Conservation (phyloP, 495 filamentous ascomycete species). For the Xylaria longipes region DNA sequence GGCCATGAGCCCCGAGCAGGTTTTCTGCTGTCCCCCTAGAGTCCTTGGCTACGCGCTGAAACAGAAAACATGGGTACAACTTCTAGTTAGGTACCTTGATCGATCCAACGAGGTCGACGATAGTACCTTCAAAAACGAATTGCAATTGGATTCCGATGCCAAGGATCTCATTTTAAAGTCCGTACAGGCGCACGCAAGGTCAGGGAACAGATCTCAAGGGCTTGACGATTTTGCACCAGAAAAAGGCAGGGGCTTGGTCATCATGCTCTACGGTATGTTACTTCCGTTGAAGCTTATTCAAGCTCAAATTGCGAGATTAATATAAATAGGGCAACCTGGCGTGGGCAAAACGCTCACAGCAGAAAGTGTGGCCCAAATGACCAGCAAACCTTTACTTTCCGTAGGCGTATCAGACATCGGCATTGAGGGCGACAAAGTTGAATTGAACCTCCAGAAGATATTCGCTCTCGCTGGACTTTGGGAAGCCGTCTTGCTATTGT, state of each 20-base stretch:
- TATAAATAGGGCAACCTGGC: slow-evolving; percentile 16
- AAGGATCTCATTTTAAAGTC: slow-evolving; percentile 32
- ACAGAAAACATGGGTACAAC: slow-evolving; percentile 38
- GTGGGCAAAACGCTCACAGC: slow-evolving; percentile 28
- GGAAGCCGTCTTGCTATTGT: slow-evolving; percentile 41
- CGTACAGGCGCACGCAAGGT: slow-evolving; percentile 26
- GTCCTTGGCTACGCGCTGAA: slow-evolving; percentile 35
- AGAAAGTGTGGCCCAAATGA: slow-evolving; percentile 33
- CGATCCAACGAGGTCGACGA: slow-evolving; percentile 21
- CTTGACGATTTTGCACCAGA: slow-evolving; percentile 31
- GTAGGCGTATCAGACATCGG: slow-evolving; percentile 38
- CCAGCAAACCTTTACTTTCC: slow-evolving; percentile 35
- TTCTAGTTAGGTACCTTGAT: slow-evolving; percentile 25
- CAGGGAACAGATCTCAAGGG: background rate
- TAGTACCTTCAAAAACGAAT: slow-evolving; percentile 14
- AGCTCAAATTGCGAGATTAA: background rate
- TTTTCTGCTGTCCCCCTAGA: slow-evolving; percentile 33
- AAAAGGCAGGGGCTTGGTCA: slow-evolving; percentile 39
- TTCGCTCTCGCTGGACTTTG: slow-evolving; percentile 35
- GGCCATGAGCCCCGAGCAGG: background rate
- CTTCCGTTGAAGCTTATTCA: background rate
- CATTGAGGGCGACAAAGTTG: slow-evolving; percentile 30
- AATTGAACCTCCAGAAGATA: slow-evolving; percentile 32
- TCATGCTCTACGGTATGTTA: slow-evolving; percentile 33
- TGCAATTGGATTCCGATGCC: slow-evolving; percentile 24